These are phyloP conservation scores for Trichoderma afroharzianum DNA, from an alignment of 2,329 filamentous ascomycete genomes.

Conservation along the genomic window DNA sequence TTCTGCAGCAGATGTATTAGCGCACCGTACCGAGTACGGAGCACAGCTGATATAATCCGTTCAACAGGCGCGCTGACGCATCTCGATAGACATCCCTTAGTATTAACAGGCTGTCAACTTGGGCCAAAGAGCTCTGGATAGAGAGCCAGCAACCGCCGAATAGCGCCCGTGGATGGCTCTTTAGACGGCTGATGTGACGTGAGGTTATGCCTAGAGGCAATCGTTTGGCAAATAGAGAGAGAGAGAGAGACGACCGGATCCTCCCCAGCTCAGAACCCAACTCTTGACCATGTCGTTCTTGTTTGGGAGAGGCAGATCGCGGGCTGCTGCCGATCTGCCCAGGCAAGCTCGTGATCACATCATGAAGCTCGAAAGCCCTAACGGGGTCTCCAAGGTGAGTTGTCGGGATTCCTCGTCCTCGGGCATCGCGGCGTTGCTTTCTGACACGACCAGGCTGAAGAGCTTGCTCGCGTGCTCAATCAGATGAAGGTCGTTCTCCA, in stretches of 20 bases:
- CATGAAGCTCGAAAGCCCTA: slow-evolving; percentile 48
- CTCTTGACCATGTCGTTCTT: slow-evolving; percentile 48
- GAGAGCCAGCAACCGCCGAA: neutral
- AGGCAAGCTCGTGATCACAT: slow-evolving; percentile 56
- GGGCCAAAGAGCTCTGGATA: neutral
- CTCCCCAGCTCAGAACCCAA: neutral
- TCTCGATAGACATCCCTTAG: neutral
- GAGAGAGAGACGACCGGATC: slow-evolving; percentile 1
- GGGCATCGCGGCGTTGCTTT: neutral
- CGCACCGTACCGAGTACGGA: neutral
- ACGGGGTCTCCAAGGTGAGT: slow-evolving; percentile 45
- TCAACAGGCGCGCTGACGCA: slow-evolving; percentile 7
- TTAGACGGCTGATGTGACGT: neutral
- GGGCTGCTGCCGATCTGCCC: slow-evolving; percentile 51
- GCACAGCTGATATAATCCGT: slow-evolving; percentile 5
- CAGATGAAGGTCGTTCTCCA: slow-evolving; percentile 94
- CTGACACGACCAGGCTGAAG: slow-evolving; percentile 62
- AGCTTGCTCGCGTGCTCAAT: slow-evolving; percentile 76
- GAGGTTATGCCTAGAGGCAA: slow-evolving; percentile 6
- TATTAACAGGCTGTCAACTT: slow-evolving; percentile 14
- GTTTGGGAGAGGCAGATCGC: slow-evolving; percentile 50
- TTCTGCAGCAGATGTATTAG: neutral
- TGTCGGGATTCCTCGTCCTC: neutral
- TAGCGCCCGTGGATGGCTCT: neutral
- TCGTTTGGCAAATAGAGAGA: neutral